These are phyloP conservation scores for Aspergillus sp. DNA, from an alignment of 2,329 filamentous ascomycete genomes.

Conservation along the genomic window DNA sequence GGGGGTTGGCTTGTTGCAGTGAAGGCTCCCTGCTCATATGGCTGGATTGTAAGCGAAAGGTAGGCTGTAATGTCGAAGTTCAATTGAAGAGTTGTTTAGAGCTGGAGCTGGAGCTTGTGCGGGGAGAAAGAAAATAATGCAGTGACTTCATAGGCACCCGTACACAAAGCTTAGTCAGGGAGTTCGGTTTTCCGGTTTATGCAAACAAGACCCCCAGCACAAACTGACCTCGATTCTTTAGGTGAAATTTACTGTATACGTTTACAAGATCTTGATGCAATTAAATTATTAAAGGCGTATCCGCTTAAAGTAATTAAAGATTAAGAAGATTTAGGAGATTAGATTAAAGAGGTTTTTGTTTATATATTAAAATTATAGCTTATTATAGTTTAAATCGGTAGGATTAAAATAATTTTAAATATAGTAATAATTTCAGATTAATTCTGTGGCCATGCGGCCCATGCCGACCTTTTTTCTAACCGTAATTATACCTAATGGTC, in stretches of 20 bases:
- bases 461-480: too few relatives aligned
- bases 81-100: not conserved
- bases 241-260: not conserved
- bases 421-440: too few relatives aligned
- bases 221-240: not conserved
- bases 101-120: slow-evolving; percentile 5
- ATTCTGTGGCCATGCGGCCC: too few relatives aligned
- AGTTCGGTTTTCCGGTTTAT: not conserved
- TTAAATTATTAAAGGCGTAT: not conserved
- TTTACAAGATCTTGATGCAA: not conserved
- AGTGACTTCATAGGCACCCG: slow-evolving; percentile 1
- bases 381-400: too few relatives aligned
- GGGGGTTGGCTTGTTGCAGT: too few relatives aligned
- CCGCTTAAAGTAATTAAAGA: too few relatives aligned
- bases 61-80: not conserved
- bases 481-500: too few relatives aligned
- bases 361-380: too few relatives aligned
- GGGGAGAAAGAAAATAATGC: slow-evolving; percentile 1
- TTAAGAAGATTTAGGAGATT: too few relatives aligned
- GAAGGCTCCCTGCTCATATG: too few relatives aligned
- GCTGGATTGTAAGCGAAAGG: not conserved
- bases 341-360: too few relatives aligned
- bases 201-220: not conserved
- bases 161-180: slow-evolving; percentile 7
- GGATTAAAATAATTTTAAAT: too few relatives aligned